phyloP scores from a whole-genome alignment of 805 yeast species.

The Blastobotrys parvus region DNA sequence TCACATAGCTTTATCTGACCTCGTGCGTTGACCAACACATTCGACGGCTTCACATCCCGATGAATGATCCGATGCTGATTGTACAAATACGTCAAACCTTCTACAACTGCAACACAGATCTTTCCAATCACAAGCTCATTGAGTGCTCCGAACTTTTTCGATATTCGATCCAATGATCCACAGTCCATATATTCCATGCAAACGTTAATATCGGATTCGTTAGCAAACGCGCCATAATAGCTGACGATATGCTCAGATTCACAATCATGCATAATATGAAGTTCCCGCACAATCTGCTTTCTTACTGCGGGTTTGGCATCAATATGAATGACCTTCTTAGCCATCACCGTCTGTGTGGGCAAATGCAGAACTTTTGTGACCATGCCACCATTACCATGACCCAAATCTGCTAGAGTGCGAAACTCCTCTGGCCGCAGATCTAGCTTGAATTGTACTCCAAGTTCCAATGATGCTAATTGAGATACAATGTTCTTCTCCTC shows the following conservation, averaged over 20 bases:
- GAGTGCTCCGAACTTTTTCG: slow-evolving; percentile 51
- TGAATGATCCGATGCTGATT: slow-evolving; percentile 83
- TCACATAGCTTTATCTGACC: slow-evolving; percentile 92
- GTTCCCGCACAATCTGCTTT: slow-evolving; percentile 79
- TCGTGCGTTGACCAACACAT: slow-evolving; percentile 74
- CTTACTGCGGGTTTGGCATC: slow-evolving; percentile 74
- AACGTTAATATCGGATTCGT: slow-evolving; percentile 64
- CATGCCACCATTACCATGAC: slow-evolving; percentile 91
- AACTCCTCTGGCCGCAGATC: slow-evolving; percentile 57
- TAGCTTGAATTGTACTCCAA: slow-evolving; percentile 47
- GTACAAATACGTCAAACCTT: slow-evolving; percentile 77
- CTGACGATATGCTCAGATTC: slow-evolving; percentile 71
- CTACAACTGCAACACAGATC: slow-evolving; percentile 65
- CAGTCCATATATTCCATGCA: slow-evolving; percentile 97
- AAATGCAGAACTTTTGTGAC: slow-evolving; percentile 83
- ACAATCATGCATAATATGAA: slow-evolving; percentile 86
- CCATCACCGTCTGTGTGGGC: slow-evolving; percentile 84
- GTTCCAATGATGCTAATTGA: slow-evolving; percentile 40
- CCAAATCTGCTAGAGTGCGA: slow-evolving; percentile 66
- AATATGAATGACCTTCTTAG: slow-evolving; percentile 77
- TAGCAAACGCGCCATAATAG: slow-evolving; percentile 83
- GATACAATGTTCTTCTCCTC: slow-evolving; percentile 23
- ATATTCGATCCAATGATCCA: slow-evolving; percentile 79
- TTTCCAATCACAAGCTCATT: slow-evolving; percentile 64
- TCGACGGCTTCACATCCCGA: slow-evolving; percentile 93